Percentiles rank a stretch among this genome's conserved stretches.
Conservation (phyloP, 768 basidiomycete genomes). For the Dioszegia hungarica region DNA sequence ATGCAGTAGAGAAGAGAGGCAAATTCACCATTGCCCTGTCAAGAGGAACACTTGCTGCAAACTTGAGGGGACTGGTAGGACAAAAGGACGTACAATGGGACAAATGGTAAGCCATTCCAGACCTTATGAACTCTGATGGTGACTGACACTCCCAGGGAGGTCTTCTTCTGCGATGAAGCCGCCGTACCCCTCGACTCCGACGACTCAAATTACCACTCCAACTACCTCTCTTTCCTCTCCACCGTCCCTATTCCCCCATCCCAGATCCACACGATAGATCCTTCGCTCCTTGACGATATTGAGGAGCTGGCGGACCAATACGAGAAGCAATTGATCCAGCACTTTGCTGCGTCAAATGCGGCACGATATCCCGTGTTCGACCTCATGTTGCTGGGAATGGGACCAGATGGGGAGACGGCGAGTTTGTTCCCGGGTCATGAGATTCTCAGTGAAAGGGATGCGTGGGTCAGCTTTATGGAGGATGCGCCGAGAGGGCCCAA, state of each 20-base stretch:
- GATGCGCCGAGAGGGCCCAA: slow-evolving; percentile 95
- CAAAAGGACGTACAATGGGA: slow-evolving; percentile 76
- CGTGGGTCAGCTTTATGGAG: slow-evolving; percentile 90
- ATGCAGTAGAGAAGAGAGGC: slow-evolving; percentile 82
- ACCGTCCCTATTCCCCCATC: slow-evolving; percentile 70
- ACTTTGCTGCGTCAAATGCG: slow-evolving; percentile 87
- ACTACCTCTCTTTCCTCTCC: slow-evolving; percentile 67
- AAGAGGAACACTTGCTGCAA: slow-evolving; percentile 76
- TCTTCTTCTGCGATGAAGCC: slow-evolving; percentile 97
- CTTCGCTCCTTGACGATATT: slow-evolving; percentile 55
- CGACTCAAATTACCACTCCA: slow-evolving; percentile 87
- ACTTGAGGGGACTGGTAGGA: slow-evolving; percentile 67
- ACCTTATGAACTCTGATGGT: background rate
- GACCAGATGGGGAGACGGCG: slow-evolving; percentile 93
- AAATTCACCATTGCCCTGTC: slow-evolving; percentile 90
- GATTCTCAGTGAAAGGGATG: slow-evolving; percentile 73
- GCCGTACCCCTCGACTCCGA: slow-evolving; percentile 84
- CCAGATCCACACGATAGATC: slow-evolving; percentile 82
- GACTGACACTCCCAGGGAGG: slow-evolving; percentile 62
- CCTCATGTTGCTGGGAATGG: slow-evolving; percentile 92
- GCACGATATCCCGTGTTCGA: slow-evolving; percentile 98
- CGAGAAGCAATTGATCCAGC: slow-evolving; percentile 66
- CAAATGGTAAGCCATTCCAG: slow-evolving; percentile 69
- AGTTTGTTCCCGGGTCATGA: slow-evolving; percentile 93
- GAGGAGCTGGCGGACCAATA: slow-evolving; percentile 53